Conservation (phyloP, 768 basidiomycete species). For the Lactifluus subvellereus region DNA sequence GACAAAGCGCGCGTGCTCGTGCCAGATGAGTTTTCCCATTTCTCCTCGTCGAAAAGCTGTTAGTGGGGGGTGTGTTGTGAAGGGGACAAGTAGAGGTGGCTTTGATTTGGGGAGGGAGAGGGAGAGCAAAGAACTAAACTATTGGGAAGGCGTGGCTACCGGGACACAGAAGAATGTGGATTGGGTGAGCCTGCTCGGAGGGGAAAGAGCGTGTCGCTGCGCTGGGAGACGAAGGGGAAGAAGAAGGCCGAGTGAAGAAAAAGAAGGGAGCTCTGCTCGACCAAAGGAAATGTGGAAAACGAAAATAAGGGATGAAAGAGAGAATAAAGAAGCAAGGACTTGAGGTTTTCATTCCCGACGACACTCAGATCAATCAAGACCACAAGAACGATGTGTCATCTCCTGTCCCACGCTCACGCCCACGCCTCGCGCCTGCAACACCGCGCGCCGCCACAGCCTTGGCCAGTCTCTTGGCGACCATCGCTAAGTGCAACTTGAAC, state of each 20-base stretch:
- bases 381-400: too few relatives aligned
- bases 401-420: background rate
- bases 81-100: background rate
- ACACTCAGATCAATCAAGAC: too few relatives aligned
- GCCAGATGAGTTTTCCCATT: conserved; percentile 84
- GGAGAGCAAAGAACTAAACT: conserved; percentile 18
- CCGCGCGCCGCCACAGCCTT: background rate
- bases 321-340: background rate
- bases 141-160: background rate
- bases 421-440: background rate
- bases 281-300: conserved; percentile 4
- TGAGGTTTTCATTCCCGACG: too few relatives aligned
- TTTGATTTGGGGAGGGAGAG: conserved; percentile 1
- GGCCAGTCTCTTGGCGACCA: conserved; percentile 22
- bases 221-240: conserved; percentile 1
- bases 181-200: conserved; percentile 23
- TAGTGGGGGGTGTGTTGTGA: background rate
- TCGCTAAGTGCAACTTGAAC: background rate
- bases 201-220: conserved; percentile 1
- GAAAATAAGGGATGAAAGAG: background rate
- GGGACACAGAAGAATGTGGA: conserved; percentile 1
- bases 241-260: background rate
- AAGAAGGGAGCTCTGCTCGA: conserved; percentile 22
- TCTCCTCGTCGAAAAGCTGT: conserved; percentile 12
- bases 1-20: conserved; percentile 66